A percentile compares a stretch with the other conserved stretches of the same genome.
These are phyloP conservation scores for Alternaria incomplexa DNA, from an alignment of 2,329 filamentous ascomycete species.

Conservation along the genomic window DNA sequence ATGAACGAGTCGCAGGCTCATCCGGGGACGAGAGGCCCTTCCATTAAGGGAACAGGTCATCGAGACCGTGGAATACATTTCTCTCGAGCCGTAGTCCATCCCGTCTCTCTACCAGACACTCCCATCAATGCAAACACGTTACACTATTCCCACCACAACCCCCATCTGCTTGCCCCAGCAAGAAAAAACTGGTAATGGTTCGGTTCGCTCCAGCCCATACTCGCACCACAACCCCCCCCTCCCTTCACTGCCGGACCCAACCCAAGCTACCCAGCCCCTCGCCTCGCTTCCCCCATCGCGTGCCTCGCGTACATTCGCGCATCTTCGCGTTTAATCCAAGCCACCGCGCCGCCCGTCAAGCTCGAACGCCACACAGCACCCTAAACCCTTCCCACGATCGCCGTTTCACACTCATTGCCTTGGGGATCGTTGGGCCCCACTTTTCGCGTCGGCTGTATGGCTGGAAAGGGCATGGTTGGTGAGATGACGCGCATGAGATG, in stretches of 20 bases:
- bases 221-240: background rate
- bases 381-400: background rate
- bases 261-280: background rate
- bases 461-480: background rate
- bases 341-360: background rate
- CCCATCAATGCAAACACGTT: background rate
- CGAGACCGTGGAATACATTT: background rate
- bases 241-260: background rate
- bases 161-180: background rate
- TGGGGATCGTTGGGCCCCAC: background rate
- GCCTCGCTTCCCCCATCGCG: background rate
- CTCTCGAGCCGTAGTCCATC: background rate
- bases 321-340: background rate
- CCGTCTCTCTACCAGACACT: background rate
- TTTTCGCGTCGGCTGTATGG: background rate
- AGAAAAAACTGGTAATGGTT: background rate
- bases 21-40: too few relatives aligned
- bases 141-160: background rate
- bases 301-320: background rate
- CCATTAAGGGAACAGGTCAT: too few relatives aligned
- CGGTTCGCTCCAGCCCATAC: background rate
- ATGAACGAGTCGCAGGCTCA: background rate
- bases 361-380: background rate
- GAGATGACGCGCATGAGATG: slow-evolving; percentile 21
- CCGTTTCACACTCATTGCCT: background rate